Base-by-base conservation (phyloP, 257 asterid species). In the Fraxinus cuspidata region DNA sequence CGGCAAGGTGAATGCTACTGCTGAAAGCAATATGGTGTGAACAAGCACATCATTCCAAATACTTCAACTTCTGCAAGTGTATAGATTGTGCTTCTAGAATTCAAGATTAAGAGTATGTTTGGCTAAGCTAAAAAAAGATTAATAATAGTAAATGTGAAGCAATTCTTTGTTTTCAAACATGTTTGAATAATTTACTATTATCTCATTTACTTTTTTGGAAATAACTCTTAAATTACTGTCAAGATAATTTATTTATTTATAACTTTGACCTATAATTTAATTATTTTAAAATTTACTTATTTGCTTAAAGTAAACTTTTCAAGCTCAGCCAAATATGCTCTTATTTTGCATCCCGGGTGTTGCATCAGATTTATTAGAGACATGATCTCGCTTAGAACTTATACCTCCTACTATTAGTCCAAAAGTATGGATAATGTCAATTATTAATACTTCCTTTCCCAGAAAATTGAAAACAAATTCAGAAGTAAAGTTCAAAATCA, bases 401-500 rank as follows among this genome's bases (percentile, higher is more conserved):
- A 11, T 13, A 42, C 51, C 5, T 42, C 23, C 23, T 51, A 4
- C 10, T 51, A 18, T 4, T 51, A 18, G 63, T 51, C 23, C 63
- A 18, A 51, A 51, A 51, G 63, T 13, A 18, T 51, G 7, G 23
- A 51, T 51, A 53, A 19, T 53, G 11, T 42, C 51, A 12, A 12
- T 42, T 42, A 18, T 53, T 53, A 18, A 56, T 56, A n/a, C 7
- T 56, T 56, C 65, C 7, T 5, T 56, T 56, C 65, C 28, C 65
- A 56, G 65, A 51, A 51, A 51, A n/a, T 28, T 56, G 27, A 56
- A 56, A 56, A n/a, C 27, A 51, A 51, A 51, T 51, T 19, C 21
- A 56, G 28, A 56, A 56, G 65, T n/a, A 56, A n/a, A 56, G 65
- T 7, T n/a, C 65, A n/a, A 56, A 56, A 56, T 56, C 65, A 56